Percentiles rank a stretch among this genome's conserved stretches.
Conservation (phyloP, 768 basidiomycete species). For the Lentinula boryana region DNA sequence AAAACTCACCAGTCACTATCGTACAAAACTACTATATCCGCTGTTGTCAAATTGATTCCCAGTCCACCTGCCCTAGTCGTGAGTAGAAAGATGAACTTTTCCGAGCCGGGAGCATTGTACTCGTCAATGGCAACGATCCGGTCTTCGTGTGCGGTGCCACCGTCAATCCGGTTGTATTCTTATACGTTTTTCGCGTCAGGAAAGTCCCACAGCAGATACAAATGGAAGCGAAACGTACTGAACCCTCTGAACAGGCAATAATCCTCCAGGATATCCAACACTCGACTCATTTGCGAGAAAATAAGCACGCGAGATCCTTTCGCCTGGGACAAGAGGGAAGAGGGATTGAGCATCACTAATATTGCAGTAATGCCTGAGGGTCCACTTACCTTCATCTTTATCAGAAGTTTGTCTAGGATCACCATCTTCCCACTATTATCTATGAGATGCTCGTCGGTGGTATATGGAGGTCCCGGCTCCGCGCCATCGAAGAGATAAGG, state of each 20-base stretch:
- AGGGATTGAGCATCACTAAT: background rate
- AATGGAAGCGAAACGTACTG: slow-evolving; percentile 46
- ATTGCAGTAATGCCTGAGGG: background rate
- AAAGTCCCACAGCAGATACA: background rate
- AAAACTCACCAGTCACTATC: slow-evolving; percentile 85
- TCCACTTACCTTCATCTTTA: slow-evolving; percentile 59
- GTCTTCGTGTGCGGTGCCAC: slow-evolving; percentile 93
- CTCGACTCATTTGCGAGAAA: slow-evolving; percentile 99
- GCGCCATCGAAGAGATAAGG: slow-evolving; percentile 93
- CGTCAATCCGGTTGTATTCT: slow-evolving; percentile 98
- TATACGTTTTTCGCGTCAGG: background rate
- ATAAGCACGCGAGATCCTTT: slow-evolving; percentile 96
- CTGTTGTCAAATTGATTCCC: slow-evolving; percentile 93
- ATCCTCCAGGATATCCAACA: slow-evolving; percentile 95
- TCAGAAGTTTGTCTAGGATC: slow-evolving; percentile 90
- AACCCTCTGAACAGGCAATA: slow-evolving; percentile 90
- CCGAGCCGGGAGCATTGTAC: slow-evolving; percentile 90
- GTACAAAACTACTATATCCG: slow-evolving; percentile 92
- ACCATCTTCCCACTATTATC: slow-evolving; percentile 97
- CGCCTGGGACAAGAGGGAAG: slow-evolving; percentile 4
- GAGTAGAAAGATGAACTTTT: slow-evolving; percentile 94
- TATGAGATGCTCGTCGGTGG: slow-evolving; percentile 94
- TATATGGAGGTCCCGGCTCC: slow-evolving; percentile 98
- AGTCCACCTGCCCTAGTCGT: slow-evolving; percentile 96
- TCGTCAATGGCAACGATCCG: slow-evolving; percentile 95